These are phyloP conservation scores for Oryza rufipogon DNA, from an alignment of 176 grass and related monocot species.

Conservation along the genomic window DNA sequence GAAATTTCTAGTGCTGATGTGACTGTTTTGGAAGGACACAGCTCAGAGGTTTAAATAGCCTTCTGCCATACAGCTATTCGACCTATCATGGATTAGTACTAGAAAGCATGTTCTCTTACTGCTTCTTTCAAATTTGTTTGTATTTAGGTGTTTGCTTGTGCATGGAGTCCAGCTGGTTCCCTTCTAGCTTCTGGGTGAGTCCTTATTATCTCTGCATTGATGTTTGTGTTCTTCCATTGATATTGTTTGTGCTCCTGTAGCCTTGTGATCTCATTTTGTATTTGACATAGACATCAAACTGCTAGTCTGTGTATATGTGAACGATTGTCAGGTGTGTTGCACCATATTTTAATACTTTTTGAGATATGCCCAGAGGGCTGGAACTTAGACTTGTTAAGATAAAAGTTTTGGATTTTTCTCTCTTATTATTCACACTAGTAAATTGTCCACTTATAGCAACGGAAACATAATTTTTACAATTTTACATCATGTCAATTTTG, in stretches of 20 bases:
- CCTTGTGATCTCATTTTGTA: neutral
- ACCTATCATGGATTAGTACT: conserved; percentile 3
- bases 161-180: conserved; percentile 96
- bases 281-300: conserved; percentile 8
- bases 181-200: conserved; percentile 96
- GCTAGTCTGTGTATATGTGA: neutral
- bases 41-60: conserved; percentile 70
- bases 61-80: conserved; percentile 17
- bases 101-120: conserved; percentile 7
- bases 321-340: neutral
- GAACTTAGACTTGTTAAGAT: conserved; percentile 1
- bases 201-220: conserved; percentile 22
- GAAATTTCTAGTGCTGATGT: conserved; percentile 87
- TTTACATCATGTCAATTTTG: neutral
- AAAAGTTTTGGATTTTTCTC: neutral
- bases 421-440: neutral
- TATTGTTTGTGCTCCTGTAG: neutral
- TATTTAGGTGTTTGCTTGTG: conserved; percentile 93
- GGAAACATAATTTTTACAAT: neutral
- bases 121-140: conserved; percentile 40
- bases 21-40: conserved; percentile 94
- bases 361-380: neutral
- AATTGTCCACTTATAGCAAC: neutral
- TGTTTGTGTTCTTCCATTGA: conserved; percentile 16
- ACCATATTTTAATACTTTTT: neutral